phyloP scores from a whole-genome alignment of 106 monocot genomes.

The Gastrodia elata region DNA sequence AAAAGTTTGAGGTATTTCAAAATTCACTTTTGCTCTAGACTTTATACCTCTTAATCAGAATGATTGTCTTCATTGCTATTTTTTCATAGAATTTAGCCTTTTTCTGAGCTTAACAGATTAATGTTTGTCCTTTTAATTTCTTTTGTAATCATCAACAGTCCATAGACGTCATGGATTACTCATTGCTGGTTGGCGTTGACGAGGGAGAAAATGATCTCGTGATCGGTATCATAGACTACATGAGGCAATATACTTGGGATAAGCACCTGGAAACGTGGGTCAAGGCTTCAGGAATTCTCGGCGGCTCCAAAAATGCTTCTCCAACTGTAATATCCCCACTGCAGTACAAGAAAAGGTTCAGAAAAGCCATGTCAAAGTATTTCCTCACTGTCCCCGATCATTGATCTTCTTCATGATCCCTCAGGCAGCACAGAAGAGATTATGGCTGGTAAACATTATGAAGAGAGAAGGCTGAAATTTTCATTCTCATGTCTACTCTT shows the following conservation, averaged over 20 bases:
- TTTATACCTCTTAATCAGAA: background rate
- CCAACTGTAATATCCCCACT: constrained; percentile 76
- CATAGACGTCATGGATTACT: constrained; percentile 88
- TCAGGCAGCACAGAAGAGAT: background rate
- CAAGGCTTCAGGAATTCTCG: constrained; percentile 78
- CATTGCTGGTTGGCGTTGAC: constrained; percentile 77
- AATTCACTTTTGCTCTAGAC: background rate
- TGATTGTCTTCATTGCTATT: background rate
- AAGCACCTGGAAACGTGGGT: constrained; percentile 96
- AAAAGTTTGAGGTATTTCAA: no score
- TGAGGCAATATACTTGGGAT: constrained; percentile 94
- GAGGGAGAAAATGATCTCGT: constrained; percentile 70
- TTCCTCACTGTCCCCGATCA: constrained; percentile 68
- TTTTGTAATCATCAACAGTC: constrained; percentile 29
- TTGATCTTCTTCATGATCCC: background rate
- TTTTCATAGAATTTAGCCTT: background rate
- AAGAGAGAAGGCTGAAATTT: background rate
- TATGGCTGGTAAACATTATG: background rate
- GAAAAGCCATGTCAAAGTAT: constrained; percentile 91
- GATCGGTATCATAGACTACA: constrained; percentile 80
- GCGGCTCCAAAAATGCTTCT: constrained; percentile 61
- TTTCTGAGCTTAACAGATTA: background rate
- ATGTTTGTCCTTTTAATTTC: background rate
- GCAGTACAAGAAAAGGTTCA: constrained; percentile 86
- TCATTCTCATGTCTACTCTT: background rate